Evolutionary conservation across 2,329 filamentous ascomycete species (phyloP).

Genomic region (Cordyceps fumosorosea): DNA sequence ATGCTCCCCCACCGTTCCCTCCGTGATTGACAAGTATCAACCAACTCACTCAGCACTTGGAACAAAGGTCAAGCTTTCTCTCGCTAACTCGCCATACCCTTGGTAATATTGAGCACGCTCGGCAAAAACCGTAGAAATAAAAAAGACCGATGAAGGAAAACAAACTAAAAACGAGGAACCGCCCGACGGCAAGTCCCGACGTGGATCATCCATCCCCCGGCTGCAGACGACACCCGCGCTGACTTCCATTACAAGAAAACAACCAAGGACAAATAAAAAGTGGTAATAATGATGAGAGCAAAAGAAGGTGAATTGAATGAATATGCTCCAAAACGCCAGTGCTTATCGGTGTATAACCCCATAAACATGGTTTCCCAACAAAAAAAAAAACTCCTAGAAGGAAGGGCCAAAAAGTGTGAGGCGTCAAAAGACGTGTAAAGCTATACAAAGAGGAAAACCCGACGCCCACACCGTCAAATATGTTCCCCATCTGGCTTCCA

Average conservation of each 20-base stretch:
- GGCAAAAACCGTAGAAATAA: no score
- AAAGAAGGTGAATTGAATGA: constrained; percentile 10
- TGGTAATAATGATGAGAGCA: neutral
- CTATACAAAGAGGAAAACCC: neutral
- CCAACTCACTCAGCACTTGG: no score
- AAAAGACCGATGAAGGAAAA: no score
- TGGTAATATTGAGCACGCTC: no score
- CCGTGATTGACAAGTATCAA: no score
- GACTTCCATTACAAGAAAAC: neutral
- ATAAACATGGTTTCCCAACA: constrained; percentile 14
- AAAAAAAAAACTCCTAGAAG: neutral
- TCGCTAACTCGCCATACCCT: no score
- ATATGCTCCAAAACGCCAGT: constrained; percentile 11
- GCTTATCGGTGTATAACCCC: constrained; percentile 12
- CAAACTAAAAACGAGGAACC: neutral
- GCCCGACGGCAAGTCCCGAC: neutral
- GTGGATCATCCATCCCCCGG: neutral
- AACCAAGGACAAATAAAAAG: neutral
- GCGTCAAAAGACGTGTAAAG: neutral
- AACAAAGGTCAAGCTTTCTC: no score
- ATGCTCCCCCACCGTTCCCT: no score
- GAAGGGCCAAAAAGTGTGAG: constrained; percentile 8
- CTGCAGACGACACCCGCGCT: neutral
- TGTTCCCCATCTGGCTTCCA: neutral
- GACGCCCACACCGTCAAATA: neutral